These are phyloP conservation scores for Sindora glabra DNA, from an alignment of 306 rosid species.

Conservation along the genomic window DNA sequence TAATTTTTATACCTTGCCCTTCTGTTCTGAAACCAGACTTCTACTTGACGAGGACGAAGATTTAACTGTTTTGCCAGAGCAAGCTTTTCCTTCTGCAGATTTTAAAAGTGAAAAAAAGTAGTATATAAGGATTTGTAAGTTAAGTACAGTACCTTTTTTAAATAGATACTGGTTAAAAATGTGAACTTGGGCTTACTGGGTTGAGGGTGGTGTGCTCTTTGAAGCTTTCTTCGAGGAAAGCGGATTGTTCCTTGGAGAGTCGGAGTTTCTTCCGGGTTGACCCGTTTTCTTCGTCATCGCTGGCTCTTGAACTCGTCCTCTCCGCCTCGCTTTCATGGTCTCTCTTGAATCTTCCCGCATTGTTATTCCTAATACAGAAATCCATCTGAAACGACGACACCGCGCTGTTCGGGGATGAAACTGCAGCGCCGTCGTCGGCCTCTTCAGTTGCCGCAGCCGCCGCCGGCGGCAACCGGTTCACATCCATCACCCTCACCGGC, in stretches of 20 bases:
- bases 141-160: no score
- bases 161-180: no score
- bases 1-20: slow-evolving; percentile 99
- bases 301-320: slow-evolving; percentile 48
- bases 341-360: slow-evolving; percentile 36
- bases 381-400: slow-evolving; percentile 70
- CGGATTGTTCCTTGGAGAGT: slow-evolving; percentile 81
- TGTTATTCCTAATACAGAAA: slow-evolving; percentile 40
- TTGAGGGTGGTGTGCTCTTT: slow-evolving; percentile 90
- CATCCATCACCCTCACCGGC: slow-evolving; percentile 45
- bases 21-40: slow-evolving; percentile 98
- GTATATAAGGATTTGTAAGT: no score
- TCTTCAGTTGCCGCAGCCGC: slow-evolving; percentile 29
- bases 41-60: slow-evolving; percentile 97
- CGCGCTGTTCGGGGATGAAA: slow-evolving; percentile 75
- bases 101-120: not conserved
- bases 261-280: slow-evolving; percentile 82
- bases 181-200: slow-evolving; percentile 89
- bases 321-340: slow-evolving; percentile 49
- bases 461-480: slow-evolving; percentile 36
- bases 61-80: slow-evolving; percentile 76
- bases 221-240: slow-evolving; percentile 92
- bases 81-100: slow-evolving; percentile 73
- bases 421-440: slow-evolving; percentile 41
- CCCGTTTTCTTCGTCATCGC: slow-evolving; percentile 83